Evolutionary conservation across 345 rosid genomes (phyloP), one percentile per base, ranked within the genome.

Genomic region (Ceriops tagal): DNA sequence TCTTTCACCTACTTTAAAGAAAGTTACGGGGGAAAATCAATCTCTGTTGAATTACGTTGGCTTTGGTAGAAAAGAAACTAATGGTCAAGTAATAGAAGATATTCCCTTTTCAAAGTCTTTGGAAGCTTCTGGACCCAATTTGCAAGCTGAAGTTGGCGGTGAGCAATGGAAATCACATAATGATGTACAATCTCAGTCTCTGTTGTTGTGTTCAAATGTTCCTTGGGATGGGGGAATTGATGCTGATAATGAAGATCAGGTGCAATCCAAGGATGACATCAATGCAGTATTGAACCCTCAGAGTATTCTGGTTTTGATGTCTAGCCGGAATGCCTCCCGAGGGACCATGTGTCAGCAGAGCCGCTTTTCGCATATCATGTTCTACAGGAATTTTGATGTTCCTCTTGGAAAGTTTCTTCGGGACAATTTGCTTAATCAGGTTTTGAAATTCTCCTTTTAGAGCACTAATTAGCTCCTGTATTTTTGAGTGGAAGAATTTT

Each of bases 251-350:
- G 71, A 64, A 34, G 80, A 83, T 31, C 75, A 72, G 52, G 34
- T 52, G 4, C 77, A 77, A 69, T 78, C 75, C 7, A 78, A 79
- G 66, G 86, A 80, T 72, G 86, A 81, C 64, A 71, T 58, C 64
- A 86, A 75, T 66, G 57, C 81, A 66, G 74, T 39, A 84, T 63
- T 80, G 78, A 87, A 87, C 67, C 75, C 89, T 68, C 84, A 81
- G 66, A 86, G 99, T 80, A 95, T 95, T 72, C 85, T 95, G 93
- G 99, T 95, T 75, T 75, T 92, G 77, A 84, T 87, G 83, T 92
- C 99, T 22, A 83, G 86, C 67, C 82, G 87, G 64, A 92, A 92
- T 81, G 80, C 86, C 28, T 62, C 68, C n/a, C 85, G 43, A 72
- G 97, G 97, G 68, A 83, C 78, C 64, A 75, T 90, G 39, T 95